Conservation (phyloP, 352 stramenopile species). For the Nothophytophthora sp. region DNA sequence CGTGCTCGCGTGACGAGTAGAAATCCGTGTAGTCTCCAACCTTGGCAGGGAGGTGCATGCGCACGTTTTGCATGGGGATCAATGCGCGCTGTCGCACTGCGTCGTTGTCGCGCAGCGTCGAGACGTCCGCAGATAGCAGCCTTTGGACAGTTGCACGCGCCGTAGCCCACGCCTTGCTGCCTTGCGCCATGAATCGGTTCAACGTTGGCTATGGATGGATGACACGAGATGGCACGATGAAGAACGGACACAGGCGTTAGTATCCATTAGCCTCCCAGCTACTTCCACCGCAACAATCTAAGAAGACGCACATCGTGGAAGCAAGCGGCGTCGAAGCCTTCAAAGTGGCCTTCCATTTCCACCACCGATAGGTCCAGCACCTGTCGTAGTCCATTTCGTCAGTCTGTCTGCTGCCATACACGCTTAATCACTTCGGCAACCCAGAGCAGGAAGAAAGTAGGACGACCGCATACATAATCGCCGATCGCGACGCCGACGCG, state of each 20-base stretch:
- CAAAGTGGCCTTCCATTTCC: slow-evolving; percentile 89
- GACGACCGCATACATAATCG: slow-evolving; percentile 64
- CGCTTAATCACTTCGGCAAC: neutral
- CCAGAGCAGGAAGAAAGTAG: neutral
- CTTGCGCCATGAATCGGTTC: slow-evolving; percentile 94
- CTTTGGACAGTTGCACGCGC: slow-evolving; percentile 88
- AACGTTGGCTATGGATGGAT: slow-evolving; percentile 76
- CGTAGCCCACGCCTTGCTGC: slow-evolving; percentile 84
- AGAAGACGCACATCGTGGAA: slow-evolving; percentile 54
- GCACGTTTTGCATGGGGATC: slow-evolving; percentile 69
- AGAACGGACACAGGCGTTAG: neutral
- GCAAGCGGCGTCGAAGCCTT: slow-evolving; percentile 74
- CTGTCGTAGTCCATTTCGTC: too few relatives aligned
- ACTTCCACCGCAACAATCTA: neutral
- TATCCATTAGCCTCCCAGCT: neutral
- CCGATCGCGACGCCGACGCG: slow-evolving; percentile 86
- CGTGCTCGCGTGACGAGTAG: slow-evolving; percentile 96
- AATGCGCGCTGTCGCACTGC: slow-evolving; percentile 73
- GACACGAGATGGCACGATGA: too few relatives aligned
- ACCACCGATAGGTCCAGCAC: slow-evolving; percentile 91
- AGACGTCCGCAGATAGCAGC: slow-evolving; percentile 78
- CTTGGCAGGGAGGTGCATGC: slow-evolving; percentile 92
- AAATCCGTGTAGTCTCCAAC: slow-evolving; percentile 99
- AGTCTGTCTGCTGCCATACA: too few relatives aligned
- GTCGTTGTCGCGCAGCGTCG: slow-evolving; percentile 82